Percentiles rank a stretch among this genome's conserved stretches.
These are phyloP conservation scores for Oryza officinalis DNA, from an alignment of 176 grass and related monocot species.

Conservation along the genomic window DNA sequence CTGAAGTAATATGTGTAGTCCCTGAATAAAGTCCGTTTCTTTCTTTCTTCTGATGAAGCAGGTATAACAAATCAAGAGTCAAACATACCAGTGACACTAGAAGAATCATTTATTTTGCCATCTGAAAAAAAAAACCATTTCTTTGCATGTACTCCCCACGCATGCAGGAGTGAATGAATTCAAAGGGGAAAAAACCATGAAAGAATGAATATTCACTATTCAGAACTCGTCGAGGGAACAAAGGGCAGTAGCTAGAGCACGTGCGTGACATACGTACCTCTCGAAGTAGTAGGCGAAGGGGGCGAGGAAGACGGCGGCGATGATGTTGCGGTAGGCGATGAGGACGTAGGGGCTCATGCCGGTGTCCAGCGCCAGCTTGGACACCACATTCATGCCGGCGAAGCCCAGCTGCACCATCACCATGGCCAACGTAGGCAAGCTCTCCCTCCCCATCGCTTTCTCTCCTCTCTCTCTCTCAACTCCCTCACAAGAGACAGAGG, in stretches of 20 bases:
- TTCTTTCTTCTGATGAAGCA: neutral
- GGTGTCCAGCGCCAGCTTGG: slow-evolving; percentile 84
- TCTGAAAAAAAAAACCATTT: neutral
- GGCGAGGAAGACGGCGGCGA: slow-evolving; percentile 67
- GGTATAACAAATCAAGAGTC: neutral
- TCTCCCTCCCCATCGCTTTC: slow-evolving; percentile 46
- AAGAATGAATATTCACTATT: neutral
- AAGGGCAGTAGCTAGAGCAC: neutral
- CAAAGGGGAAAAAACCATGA: neutral
- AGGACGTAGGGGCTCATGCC: slow-evolving; percentile 95
- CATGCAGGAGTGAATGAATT: neutral
- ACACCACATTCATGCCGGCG: slow-evolving; percentile 81
- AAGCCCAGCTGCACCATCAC: slow-evolving; percentile 79
- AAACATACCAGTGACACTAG: neutral
- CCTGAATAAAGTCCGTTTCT: neutral
- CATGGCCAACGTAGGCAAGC: slow-evolving; percentile 62
- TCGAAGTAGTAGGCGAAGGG: slow-evolving; percentile 67
- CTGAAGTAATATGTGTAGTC: no score
- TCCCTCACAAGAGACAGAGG: neutral
- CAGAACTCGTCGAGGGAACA: neutral
- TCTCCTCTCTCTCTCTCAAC: neutral
- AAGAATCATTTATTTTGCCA: no score
- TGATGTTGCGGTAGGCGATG: slow-evolving; percentile 90
- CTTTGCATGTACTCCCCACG: neutral
- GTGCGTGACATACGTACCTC: slow-evolving; percentile 35